Percentiles rank a stretch among this genome's conserved stretches.
These are phyloP conservation scores for Mycena galopus DNA, from an alignment of 768 basidiomycete genomes.

Conservation along the genomic window DNA sequence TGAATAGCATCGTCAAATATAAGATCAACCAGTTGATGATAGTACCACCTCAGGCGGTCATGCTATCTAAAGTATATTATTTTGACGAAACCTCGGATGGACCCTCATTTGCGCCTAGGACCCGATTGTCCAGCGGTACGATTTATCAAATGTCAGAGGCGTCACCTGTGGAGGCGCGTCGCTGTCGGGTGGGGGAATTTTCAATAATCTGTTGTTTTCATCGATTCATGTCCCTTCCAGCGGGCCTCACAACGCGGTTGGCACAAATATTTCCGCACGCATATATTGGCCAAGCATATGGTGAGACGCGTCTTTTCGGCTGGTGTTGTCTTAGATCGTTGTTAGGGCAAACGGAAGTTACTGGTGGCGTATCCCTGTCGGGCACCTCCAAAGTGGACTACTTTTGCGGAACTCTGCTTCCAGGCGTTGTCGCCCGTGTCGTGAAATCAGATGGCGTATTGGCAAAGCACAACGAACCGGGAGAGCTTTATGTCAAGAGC, in stretches of 20 bases:
- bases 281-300: slow-evolving; percentile 73
- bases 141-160: slow-evolving; percentile 50
- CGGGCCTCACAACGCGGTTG: slow-evolving; percentile 50
- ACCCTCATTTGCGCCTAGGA: neutral
- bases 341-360: slow-evolving; percentile 51
- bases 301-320: slow-evolving; percentile 44
- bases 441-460: slow-evolving; percentile 60
- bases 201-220: too few species aligned
- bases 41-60: slow-evolving; percentile 64
- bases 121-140: slow-evolving; percentile 1
- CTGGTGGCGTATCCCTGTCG: slow-evolving; percentile 42
- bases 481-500: slow-evolving; percentile 62
- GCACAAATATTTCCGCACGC: slow-evolving; percentile 60
- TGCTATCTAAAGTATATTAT: slow-evolving; percentile 60
- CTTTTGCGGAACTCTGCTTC: slow-evolving; percentile 55
- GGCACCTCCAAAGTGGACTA: slow-evolving; percentile 33
- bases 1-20: slow-evolving; percentile 61
- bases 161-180: neutral
- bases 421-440: slow-evolving; percentile 59
- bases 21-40: slow-evolving; percentile 58
- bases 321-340: neutral
- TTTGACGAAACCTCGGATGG: neutral
- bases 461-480: slow-evolving; percentile 58
- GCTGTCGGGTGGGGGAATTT: slow-evolving; percentile 22
- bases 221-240: too few species aligned